Base-by-base conservation (phyloP, 768 basidiomycete genomes). In the Boletales sp. region DNA sequence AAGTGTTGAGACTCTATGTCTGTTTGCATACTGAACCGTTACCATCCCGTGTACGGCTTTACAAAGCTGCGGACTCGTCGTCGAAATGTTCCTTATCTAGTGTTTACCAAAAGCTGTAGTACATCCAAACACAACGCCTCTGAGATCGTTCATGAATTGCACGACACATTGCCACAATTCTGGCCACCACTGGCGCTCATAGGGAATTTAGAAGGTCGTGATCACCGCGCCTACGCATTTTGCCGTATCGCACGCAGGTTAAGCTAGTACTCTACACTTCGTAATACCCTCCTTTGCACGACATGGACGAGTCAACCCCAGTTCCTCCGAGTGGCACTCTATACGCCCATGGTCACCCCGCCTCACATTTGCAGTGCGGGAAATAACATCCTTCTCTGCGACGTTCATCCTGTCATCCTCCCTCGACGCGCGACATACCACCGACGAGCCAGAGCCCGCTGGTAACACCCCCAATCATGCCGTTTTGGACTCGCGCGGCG, bases 261-360 rank as follows among this genome's bases (percentile, higher is more conserved):
- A 21, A 21, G 21, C 21, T 21, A 21, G 4, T 21, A 21, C 21
- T 21, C 21, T n/a, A n/a, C 4, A 21, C 21, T 4, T 21, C 21
- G 21, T 21, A 21, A 21, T 21, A 21, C n/a, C n/a, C n/a, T 4
- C 21, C 21, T 21, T 21, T 21, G 21, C 21, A 21, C 21, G 21
- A 21, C 21, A 21, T 21, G 21, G 21, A 21, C 4, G n/a, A n/a
- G n/a, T n/a, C n/a, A n/a, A 21, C 21, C 45, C 67, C 19, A 51
- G 38, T 37, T 43, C 58, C 12, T 56, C 63, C 0, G 68, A 72
- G 43, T 91, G 89, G 89, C 83, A 82, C 51, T 72, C 84, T 11
- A 83, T 91, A 56, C 78, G 87, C 13, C 90, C 89, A 8, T 90
- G 87, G 84, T 74, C 78, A 5, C 83, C 84, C 34, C 82, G 81